Evolutionary conservation across 768 basidiomycete species (phyloP), one percentile per base, ranked within the genome.

Genomic region (Agaricus bisporus): DNA sequence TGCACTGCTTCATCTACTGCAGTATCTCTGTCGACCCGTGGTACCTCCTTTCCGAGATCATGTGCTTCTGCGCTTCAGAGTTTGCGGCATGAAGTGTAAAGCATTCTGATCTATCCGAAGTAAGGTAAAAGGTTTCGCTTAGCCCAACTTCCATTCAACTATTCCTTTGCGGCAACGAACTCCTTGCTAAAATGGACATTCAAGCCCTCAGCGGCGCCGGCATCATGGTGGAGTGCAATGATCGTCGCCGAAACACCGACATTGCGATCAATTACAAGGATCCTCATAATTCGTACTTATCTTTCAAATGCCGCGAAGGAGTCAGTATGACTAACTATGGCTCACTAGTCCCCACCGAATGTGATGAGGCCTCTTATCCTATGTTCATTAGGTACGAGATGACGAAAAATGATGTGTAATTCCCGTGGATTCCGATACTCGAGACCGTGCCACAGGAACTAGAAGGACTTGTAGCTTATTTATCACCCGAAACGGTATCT

Each of bases 81-180:
- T n/a, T n/a, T n/a, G n/a, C n/a, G 22, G 22, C 22, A 22, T 22
- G 22, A 22, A 22, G 22, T 22, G 22, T 22, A 4, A 22, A 22
- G 22, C 46, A 14, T 41, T 54, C 17, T 53, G 52, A 54, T 47
- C 25, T 54, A 54, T 54, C 45, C 52, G 44, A 38, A 47, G 51
- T 53, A 53, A 46, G 43, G 25, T 45, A 46, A 53, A 28, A 38
- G 50, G 32, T 26, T 37, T 9, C 43, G 36, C 36, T 28, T 39
- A 53, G 14, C 18, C 29, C 18, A 36, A 22, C 41, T 25, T 38
- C 38, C 22, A 3, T 12, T 28, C 49, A 35, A 51, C 29, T 43
- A 54, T 9, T 20, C 25, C 39, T 54, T 32, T 44, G 18, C 38
- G 44, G 25, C 38, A 42, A 47, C 41, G 52, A 41, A 17, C 39